Evolutionary conservation across 2,329 filamentous ascomycete species (phyloP).

Genomic region (Penicillium sp.): DNA sequence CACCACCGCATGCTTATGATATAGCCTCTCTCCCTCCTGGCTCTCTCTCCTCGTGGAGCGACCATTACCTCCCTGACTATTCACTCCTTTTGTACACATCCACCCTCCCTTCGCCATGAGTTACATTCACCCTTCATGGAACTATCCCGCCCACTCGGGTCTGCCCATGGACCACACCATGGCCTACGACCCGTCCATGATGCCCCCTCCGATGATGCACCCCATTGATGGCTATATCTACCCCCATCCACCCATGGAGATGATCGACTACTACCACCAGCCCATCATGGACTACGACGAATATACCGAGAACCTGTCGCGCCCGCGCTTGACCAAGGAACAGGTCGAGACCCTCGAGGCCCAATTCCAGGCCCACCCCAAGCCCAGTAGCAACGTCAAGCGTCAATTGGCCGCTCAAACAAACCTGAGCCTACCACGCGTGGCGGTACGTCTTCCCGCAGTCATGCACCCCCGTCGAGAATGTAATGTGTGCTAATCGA

Average conservation of each 20-base stretch:
- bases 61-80: too few species aligned
- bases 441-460: conserved; percentile 48
- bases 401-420: conserved; percentile 54
- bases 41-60: neutral
- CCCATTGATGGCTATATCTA: conserved; percentile 45
- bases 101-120: conserved; percentile 36
- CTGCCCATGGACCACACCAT: conserved; percentile 44
- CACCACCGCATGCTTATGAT: conserved; percentile 16
- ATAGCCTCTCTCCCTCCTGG: conserved; percentile 20
- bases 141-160: conserved; percentile 38
- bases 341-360: conserved; percentile 55
- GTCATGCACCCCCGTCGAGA: neutral
- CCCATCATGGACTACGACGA: conserved; percentile 52
- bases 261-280: conserved; percentile 48
- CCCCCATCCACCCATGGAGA: conserved; percentile 45
- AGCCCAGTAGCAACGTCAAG: conserved; percentile 56
- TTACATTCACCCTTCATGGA: conserved; percentile 44
- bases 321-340: conserved; percentile 56
- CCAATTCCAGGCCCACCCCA: conserved; percentile 55
- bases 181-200: conserved; percentile 41
- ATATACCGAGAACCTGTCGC: conserved; percentile 52
- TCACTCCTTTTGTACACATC: conserved; percentile 8
- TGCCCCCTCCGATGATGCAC: conserved; percentile 43
- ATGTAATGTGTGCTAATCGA: neutral
- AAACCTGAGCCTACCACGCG: conserved; percentile 53